Base-by-base conservation (phyloP, 1,284 basidiomycete species). In the Schizopora paradoxa region DNA sequence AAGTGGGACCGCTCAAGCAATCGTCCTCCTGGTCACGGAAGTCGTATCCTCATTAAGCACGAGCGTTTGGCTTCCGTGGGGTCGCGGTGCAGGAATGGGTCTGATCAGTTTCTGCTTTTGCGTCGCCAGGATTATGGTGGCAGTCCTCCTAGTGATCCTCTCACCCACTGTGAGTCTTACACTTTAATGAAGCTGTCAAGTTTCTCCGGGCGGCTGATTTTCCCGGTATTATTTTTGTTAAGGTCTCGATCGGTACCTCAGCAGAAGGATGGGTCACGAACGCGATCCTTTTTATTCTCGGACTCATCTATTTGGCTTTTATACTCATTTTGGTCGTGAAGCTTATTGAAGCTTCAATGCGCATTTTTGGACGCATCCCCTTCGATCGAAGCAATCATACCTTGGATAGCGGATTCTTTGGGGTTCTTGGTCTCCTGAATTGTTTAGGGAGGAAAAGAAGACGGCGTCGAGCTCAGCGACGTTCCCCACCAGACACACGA, bases 11-110 rank as follows among this genome's bases (percentile, higher is more conserved):
- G 84, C 88, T 3, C 95, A 98, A 62, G 86, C 92, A 1, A 82
- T 96, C 56, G 74, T 97, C 45, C 81, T 99, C 52, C 71, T 95
- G 14, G 75, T 94, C 11, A 77, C 90, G 22, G 92, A 96, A 61
- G 82, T 96, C 13, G 72, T 74, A 25, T 79, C 84, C 33, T 86
- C 91, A 4, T 69, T 95, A 43, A 77, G 89, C 25, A 95, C 92
- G 32, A 91, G 87, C 49, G 72, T 96, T 32, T 96, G 92, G 91
- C 74, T 94, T 48, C 93, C 94, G 13, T 98, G 94, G 94, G 92
- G 90, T 32, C 86, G 89, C 45, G 93, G 94, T 2, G 92, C 94
- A 1, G 89, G 91, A 54, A 97, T 97, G 94, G 94, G 92, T 11
- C 76, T 91, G 16, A 82, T 93, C 49, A 91, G 88, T 62, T 95